Base-by-base conservation (phyloP, 768 basidiomycete species). In the Baorangia bicolor region DNA sequence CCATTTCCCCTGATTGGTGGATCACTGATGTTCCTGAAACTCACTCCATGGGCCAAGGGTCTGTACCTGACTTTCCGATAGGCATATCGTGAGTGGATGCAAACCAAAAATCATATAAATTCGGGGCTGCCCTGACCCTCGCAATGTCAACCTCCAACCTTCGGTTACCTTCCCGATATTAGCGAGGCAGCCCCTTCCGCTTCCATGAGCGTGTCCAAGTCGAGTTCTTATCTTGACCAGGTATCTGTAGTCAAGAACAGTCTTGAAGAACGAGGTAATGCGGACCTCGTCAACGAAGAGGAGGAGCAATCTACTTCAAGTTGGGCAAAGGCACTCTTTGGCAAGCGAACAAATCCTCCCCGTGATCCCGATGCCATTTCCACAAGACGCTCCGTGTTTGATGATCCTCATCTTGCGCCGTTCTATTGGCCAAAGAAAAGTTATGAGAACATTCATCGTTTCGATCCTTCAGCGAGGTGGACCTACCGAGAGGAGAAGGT, bases 381-480 rank as follows among this genome's bases (percentile, higher is more conserved):
- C 5, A 83, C 83, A n/a, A 75, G 70, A 28, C 76, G 78, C 7
- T 81, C 80, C 2, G 78, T 82, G 16, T 83, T 75, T 59, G 81
- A 83, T 45, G 79, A 84, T 53, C 77, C 78, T 13, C 61, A 72
- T 31, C 68, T 80, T 18, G 49, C 51, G 11, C 30, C 21, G 1
- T 55, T 40, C 46, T 63, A 69, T 43, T 78, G 75, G 78, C 83
- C 83, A 1, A 80, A 76, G 51, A 54, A 72, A 1, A 70, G 77
- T 2, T 83, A 82, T 40, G 83, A 86, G 65, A 84, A 82, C 60
- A 56, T 79, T 11, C 79, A 80, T 49, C 75, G 84, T 7, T 85
- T 87, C 50, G 79, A 87, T 56, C 75, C 80, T 1, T 71, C 70
- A 34, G 80, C 79, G 40, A 75, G 85, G 18, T 88, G 86, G 85